Evolutionary conservation across 2,329 filamentous ascomycete genomes (phyloP).

Genomic region (Microsporum ferrugineum): DNA sequence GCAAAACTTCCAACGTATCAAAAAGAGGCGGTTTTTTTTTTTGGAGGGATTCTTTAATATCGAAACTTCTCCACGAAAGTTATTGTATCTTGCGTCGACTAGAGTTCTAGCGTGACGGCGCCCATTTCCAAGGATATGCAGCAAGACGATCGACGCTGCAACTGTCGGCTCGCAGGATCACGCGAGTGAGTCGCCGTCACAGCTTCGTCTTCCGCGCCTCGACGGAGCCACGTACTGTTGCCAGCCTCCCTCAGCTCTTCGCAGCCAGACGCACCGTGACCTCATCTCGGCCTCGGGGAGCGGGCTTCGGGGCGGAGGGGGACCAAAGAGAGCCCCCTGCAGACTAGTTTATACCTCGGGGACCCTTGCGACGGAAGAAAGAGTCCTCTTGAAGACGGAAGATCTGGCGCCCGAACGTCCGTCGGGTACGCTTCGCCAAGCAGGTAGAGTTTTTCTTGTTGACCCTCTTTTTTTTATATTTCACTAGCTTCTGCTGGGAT

Average conservation of each 20-base stretch:
- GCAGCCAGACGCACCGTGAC: background rate
- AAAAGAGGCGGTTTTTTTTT: too few relatives aligned
- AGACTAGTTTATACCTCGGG: background rate
- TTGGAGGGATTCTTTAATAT: too few relatives aligned
- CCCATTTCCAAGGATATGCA: background rate
- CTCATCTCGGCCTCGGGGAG: background rate
- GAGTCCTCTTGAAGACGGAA: background rate
- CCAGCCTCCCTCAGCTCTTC: background rate
- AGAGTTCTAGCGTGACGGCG: background rate
- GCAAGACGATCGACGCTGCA: background rate
- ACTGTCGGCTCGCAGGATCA: background rate
- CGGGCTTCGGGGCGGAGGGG: background rate
- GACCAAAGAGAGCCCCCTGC: background rate
- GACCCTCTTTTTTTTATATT: background rate
- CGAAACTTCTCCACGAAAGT: too few relatives aligned
- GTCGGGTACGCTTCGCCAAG: background rate
- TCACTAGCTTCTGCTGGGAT: background rate
- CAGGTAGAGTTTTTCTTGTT: background rate
- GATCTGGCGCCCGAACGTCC: background rate
- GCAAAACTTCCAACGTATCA: background rate
- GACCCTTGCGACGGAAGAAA: background rate
- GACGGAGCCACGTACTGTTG: background rate
- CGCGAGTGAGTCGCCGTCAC: background rate
- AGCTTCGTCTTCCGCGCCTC: background rate
- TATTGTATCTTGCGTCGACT: background rate